A percentile compares a stretch with the other conserved stretches of the same genome.
phyloP scores from a whole-genome alignment of 2,329 filamentous ascomycete species.

The Fusarium bactridioides region DNA sequence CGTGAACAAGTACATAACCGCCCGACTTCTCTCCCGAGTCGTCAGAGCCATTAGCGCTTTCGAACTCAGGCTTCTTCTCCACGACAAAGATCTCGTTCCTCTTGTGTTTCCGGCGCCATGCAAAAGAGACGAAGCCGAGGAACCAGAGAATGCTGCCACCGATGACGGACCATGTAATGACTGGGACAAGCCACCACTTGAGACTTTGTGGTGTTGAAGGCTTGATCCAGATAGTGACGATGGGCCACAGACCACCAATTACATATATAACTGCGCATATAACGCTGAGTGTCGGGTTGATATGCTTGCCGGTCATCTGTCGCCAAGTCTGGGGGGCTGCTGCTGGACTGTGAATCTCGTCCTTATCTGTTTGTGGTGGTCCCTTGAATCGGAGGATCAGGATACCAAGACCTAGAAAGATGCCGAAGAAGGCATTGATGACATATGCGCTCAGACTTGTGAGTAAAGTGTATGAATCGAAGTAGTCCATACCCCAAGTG shows the following conservation, averaged over 20 bases:
- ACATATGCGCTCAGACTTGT: slow-evolving; percentile 46
- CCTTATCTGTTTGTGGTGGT: slow-evolving; percentile 40
- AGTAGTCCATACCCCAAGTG: slow-evolving; percentile 40
- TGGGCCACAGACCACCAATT: slow-evolving; percentile 45
- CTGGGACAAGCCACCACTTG: slow-evolving; percentile 45
- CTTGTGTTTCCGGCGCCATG: slow-evolving; percentile 41
- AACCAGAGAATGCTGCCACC: slow-evolving; percentile 44
- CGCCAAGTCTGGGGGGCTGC: slow-evolving; percentile 38
- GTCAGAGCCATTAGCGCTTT: slow-evolving; percentile 35
- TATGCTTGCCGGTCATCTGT: slow-evolving; percentile 44
- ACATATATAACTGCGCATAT: slow-evolving; percentile 44
- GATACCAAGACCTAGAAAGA: slow-evolving; percentile 47
- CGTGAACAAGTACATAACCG: slow-evolving; percentile 47
- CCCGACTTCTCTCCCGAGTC: slow-evolving; percentile 23
- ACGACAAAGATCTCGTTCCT: slow-evolving; percentile 46
- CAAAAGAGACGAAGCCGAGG: slow-evolving; percentile 45
- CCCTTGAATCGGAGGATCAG: slow-evolving; percentile 47
- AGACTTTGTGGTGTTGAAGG: slow-evolving; percentile 23
- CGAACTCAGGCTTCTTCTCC: slow-evolving; percentile 48
- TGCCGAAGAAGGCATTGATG: slow-evolving; percentile 47
- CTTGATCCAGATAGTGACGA: slow-evolving; percentile 46
- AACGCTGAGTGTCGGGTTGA: slow-evolving; percentile 45
- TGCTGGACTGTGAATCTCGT: slow-evolving; percentile 15
- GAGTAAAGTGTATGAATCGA: slow-evolving; percentile 44
- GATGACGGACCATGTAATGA: slow-evolving; percentile 45